Evolutionary conservation across 805 yeast species (phyloP).

Genomic region (Starmera quercuum): DNA sequence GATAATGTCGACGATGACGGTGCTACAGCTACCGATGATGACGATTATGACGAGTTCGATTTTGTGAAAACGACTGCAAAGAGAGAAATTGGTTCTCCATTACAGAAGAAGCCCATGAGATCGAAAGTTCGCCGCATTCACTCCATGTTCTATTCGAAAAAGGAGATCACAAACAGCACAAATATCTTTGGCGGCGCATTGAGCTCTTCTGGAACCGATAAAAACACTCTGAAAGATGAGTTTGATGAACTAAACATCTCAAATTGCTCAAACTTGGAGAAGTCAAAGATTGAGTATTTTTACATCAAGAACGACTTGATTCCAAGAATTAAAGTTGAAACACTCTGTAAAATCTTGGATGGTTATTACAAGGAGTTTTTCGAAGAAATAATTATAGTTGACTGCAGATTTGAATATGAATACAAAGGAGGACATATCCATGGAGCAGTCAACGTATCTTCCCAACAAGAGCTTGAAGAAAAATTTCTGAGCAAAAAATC

Average conservation of each 20-base stretch:
- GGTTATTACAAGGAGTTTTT: slow-evolving; percentile 43
- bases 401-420: slow-evolving; percentile 91
- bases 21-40: slow-evolving; percentile 6
- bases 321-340: slow-evolving; percentile 57
- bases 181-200: slow-evolving; percentile 21
- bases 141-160: slow-evolving; percentile 59
- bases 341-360: slow-evolving; percentile 48
- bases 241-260: slow-evolving; percentile 5
- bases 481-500: slow-evolving; percentile 28
- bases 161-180: slow-evolving; percentile 33
- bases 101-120: slow-evolving; percentile 24
- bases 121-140: slow-evolving; percentile 52
- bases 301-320: slow-evolving; percentile 50
- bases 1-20: slow-evolving; percentile 4
- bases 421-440: slow-evolving; percentile 88
- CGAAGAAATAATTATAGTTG: slow-evolving; percentile 47
- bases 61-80: slow-evolving; percentile 8
- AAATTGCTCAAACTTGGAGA: slow-evolving; percentile 10
- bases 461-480: slow-evolving; percentile 60
- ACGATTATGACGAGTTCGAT: slow-evolving; percentile 5
- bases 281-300: slow-evolving; percentile 34
- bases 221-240: slow-evolving; percentile 6
- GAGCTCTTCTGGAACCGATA: slow-evolving; percentile 9
- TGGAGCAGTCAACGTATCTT: slow-evolving; percentile 71
- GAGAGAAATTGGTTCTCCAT: slow-evolving; percentile 31